phyloP scores from a whole-genome alignment of 2,329 filamentous ascomycete genomes.

The Cladophialophora carrionii region DNA sequence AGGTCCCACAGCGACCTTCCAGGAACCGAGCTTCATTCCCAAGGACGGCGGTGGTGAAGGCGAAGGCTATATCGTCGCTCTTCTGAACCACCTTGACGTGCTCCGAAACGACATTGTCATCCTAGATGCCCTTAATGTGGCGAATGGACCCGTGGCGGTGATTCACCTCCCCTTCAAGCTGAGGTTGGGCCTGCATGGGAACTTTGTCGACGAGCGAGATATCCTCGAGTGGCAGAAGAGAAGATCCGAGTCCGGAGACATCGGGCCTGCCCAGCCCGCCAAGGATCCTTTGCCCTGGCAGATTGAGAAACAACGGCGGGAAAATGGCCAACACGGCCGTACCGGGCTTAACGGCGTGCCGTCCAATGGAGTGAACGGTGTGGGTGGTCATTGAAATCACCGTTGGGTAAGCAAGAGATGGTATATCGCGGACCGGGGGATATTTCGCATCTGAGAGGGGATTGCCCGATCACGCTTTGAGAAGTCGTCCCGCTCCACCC shows the following conservation, averaged over 20 bases:
- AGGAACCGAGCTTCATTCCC: conserved; percentile 42
- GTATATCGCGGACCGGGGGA: neutral
- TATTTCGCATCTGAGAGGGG: neutral
- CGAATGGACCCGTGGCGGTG: conserved; percentile 41
- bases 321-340: conserved; percentile 3
- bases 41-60: conserved; percentile 40
- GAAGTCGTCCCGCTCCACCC: too few species aligned
- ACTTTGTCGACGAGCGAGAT: conserved; percentile 38
- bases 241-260: conserved; percentile 24
- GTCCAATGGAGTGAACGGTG: conserved; percentile 15
- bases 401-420: neutral
- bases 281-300: conserved; percentile 33
- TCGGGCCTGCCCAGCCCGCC: conserved; percentile 28
- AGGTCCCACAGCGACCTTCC: conserved; percentile 40
- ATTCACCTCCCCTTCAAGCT: conserved; percentile 44
- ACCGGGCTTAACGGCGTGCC: conserved; percentile 11
- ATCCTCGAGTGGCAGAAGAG: conserved; percentile 29
- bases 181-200: conserved; percentile 44
- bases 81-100: conserved; percentile 48
- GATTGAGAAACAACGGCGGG: conserved; percentile 9
- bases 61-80: conserved; percentile 42
- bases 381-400: neutral
- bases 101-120: conserved; percentile 45
- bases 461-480: too few species aligned
- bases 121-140: conserved; percentile 42